Percentiles rank a stretch among this genome's conserved stretches.
Conservation (phyloP, 2,329 filamentous ascomycete species). For the Aureobasidium vineae region DNA sequence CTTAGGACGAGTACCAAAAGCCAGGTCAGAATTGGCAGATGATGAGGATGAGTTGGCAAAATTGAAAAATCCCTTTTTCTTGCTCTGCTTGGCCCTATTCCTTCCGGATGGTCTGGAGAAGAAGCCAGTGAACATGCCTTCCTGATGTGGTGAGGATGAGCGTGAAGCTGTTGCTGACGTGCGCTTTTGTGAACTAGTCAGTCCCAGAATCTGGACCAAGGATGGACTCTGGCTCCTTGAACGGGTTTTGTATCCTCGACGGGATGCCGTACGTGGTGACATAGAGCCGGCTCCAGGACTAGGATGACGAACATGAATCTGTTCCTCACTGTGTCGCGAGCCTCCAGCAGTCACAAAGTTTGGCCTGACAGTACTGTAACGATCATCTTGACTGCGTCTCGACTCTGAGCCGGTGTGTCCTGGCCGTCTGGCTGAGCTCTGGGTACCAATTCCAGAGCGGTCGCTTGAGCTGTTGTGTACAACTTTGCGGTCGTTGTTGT, state of each 20-base stretch:
- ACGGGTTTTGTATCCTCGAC: conserved; percentile 37
- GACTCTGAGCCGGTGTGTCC: background rate
- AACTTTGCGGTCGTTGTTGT: background rate
- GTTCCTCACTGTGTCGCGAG: background rate
- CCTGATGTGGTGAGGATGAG: conserved; percentile 29
- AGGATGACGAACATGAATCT: conserved; percentile 18
- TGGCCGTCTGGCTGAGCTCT: background rate
- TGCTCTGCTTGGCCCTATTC: conserved; percentile 29
- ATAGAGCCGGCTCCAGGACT: background rate
- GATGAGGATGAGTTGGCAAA: conserved; percentile 49
- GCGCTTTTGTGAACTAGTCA: conserved; percentile 27
- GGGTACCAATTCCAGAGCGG: background rate
- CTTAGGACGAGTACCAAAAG: conserved; percentile 41
- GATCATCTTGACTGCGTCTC: background rate
- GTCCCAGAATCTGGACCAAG: conserved; percentile 33
- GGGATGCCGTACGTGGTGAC: background rate
- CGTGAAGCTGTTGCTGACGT: conserved; percentile 28
- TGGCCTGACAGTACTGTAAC: background rate
- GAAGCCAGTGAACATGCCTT: conserved; percentile 35
- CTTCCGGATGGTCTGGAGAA: conserved; percentile 34
- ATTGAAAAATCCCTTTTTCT: conserved; percentile 49
- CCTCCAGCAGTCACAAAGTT: background rate
- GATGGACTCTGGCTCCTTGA: conserved; percentile 42
- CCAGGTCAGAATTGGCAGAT: conserved; percentile 50
- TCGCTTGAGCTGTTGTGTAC: background rate